Evolutionary conservation across 2,329 filamentous ascomycete species (phyloP).

Genomic region (Monilinia polystroma): DNA sequence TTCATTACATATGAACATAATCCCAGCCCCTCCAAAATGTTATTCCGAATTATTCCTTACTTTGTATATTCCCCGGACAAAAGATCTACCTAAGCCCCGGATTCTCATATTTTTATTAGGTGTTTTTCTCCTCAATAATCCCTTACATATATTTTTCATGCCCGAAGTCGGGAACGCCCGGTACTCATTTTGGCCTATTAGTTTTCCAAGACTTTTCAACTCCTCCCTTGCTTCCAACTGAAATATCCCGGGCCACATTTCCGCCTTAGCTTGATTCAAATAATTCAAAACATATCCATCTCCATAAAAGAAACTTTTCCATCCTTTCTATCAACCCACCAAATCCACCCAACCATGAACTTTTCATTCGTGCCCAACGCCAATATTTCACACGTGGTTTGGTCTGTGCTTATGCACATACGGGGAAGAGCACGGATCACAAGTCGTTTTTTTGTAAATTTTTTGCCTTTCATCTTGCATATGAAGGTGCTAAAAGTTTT

Average conservation of each 20-base stretch:
- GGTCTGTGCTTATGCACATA: conserved; percentile 3
- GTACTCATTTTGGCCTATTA: neutral
- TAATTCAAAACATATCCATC: neutral
- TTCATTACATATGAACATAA: neutral
- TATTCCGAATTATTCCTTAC: conserved; percentile 6
- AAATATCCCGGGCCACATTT: neutral
- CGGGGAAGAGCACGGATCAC: neutral
- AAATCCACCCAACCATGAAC: neutral
- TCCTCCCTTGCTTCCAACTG: neutral
- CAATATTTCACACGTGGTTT: neutral
- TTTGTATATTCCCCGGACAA: neutral
- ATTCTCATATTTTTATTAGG: neutral
- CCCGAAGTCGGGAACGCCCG: conserved; percentile 16
- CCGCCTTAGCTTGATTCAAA: neutral
- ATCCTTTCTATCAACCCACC: neutral
- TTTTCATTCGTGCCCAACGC: conserved; percentile 6
- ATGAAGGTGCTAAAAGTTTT: neutral
- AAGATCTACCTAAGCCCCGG: neutral
- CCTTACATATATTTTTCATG: conserved; percentile 8
- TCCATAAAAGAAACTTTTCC: neutral
- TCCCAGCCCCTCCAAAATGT: neutral
- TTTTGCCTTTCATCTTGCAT: neutral
- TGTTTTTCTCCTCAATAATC: neutral
- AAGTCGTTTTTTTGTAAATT: neutral
- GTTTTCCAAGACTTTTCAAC: neutral